Evolutionary conservation across 306 rosid genomes (phyloP).

Genomic region (Trichosanthes truncata): DNA sequence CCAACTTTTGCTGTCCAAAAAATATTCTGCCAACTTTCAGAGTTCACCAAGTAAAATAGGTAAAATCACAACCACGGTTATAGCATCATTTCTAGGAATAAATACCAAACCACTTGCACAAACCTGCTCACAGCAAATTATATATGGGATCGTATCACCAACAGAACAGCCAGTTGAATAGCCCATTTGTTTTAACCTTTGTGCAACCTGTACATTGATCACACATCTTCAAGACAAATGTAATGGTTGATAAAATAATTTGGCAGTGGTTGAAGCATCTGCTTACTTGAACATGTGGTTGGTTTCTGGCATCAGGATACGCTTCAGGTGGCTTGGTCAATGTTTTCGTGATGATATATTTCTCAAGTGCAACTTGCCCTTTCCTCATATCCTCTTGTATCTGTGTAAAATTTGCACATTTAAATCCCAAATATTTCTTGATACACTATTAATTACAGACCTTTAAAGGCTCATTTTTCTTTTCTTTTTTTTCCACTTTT

Average conservation of each 20-base stretch:
- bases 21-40: not conserved
- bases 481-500: not conserved
- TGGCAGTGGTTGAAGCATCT: not conserved
- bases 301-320: constrained; percentile 94
- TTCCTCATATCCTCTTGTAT: constrained; percentile 88
- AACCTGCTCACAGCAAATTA: constrained; percentile 92
- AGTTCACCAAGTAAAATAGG: constrained; percentile 2
- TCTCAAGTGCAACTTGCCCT: constrained; percentile 74
- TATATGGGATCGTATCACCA: constrained; percentile 82
- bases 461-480: not conserved
- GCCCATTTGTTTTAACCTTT: constrained; percentile 81
- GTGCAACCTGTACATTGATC: constrained; percentile 66
- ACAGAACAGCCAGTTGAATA: constrained; percentile 78
- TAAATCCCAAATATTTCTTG: not conserved
- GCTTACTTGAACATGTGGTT: constrained; percentile 94
- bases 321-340: constrained; percentile 91
- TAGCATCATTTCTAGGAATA: not conserved
- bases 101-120: constrained; percentile 12
- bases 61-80: not conserved
- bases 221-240: constrained; percentile 3
- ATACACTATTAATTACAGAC: not conserved
- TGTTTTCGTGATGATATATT: constrained; percentile 86
- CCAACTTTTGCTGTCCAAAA: too few species aligned
- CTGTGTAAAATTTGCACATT: constrained; percentile 21
- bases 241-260: not conserved